These are phyloP conservation scores for Candida railenensis DNA, from an alignment of 805 yeast genomes.

Conservation along the genomic window DNA sequence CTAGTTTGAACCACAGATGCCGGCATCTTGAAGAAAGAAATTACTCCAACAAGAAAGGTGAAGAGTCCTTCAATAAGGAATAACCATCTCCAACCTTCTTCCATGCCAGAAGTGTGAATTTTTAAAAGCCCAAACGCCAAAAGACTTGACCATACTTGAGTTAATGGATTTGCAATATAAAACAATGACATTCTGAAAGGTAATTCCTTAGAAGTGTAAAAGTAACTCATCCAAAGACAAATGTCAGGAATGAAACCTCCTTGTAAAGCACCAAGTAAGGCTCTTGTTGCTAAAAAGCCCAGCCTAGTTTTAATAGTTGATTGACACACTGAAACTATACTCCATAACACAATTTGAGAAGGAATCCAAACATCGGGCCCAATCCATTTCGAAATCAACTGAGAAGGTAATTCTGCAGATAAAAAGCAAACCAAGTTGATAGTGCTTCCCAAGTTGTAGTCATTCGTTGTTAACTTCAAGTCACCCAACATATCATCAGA, in stretches of 20 bases:
- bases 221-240: conserved; percentile 63
- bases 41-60: conserved; percentile 49
- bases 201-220: conserved; percentile 59
- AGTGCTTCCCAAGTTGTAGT: conserved; percentile 60
- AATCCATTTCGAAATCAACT: conserved; percentile 57
- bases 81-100: conserved; percentile 60
- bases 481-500: conserved; percentile 57
- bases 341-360: conserved; percentile 56
- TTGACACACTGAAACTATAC: conserved; percentile 53
- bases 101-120: conserved; percentile 21
- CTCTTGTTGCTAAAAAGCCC: conserved; percentile 49
- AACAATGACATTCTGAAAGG: conserved; percentile 56
- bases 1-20: conserved; percentile 50
- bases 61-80: conserved; percentile 58
- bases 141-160: conserved; percentile 10
- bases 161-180: conserved; percentile 54
- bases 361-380: conserved; percentile 69
- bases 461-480: conserved; percentile 51
- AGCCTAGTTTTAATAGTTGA: conserved; percentile 39
- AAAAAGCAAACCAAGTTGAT: conserved; percentile 53
- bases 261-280: conserved; percentile 55
- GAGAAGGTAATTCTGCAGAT: conserved; percentile 63
- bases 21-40: conserved; percentile 44
- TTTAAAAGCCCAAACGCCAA: conserved; percentile 7
- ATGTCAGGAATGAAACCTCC: conserved; percentile 73